These are phyloP conservation scores for Colletotrichum liriopes DNA, from an alignment of 2,329 filamentous ascomycete species.

Conservation along the genomic window DNA sequence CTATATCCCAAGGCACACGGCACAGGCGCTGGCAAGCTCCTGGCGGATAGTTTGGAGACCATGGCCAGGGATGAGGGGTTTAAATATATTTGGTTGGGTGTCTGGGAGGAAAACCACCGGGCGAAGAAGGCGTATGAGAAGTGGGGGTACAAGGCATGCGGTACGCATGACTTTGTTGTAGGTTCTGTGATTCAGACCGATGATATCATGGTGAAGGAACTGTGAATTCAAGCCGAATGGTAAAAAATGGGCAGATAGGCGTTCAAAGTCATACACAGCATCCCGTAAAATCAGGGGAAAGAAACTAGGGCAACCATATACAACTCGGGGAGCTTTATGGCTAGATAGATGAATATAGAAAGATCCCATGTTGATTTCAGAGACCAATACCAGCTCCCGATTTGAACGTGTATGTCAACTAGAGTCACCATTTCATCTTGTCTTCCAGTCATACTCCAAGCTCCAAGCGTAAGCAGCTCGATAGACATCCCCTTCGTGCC, in stretches of 20 bases:
- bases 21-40: slow-evolving; percentile 54
- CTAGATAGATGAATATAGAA: neutral
- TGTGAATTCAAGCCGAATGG: slow-evolving; percentile 4
- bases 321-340: neutral
- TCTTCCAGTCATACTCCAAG: slow-evolving; percentile 17
- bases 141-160: slow-evolving; percentile 58
- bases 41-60: slow-evolving; percentile 50
- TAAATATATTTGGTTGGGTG: slow-evolving; percentile 61
- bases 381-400: neutral
- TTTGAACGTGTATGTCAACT: neutral
- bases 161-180: slow-evolving; percentile 59
- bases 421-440: neutral
- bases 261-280: no score
- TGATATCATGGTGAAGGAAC: slow-evolving; percentile 57
- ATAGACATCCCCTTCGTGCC: slow-evolving; percentile 47
- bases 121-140: slow-evolving; percentile 58
- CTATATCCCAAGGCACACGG: slow-evolving; percentile 55
- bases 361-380: no score
- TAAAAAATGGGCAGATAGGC: neutral
- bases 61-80: slow-evolving; percentile 56
- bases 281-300: no score
- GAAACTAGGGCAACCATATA: neutral
- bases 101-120: slow-evolving; percentile 62
- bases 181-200: slow-evolving; percentile 60
- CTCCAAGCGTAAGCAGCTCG: slow-evolving; percentile 29